phyloP scores from a whole-genome alignment of 768 basidiomycete species.

The Multifurca ochricompacta region DNA sequence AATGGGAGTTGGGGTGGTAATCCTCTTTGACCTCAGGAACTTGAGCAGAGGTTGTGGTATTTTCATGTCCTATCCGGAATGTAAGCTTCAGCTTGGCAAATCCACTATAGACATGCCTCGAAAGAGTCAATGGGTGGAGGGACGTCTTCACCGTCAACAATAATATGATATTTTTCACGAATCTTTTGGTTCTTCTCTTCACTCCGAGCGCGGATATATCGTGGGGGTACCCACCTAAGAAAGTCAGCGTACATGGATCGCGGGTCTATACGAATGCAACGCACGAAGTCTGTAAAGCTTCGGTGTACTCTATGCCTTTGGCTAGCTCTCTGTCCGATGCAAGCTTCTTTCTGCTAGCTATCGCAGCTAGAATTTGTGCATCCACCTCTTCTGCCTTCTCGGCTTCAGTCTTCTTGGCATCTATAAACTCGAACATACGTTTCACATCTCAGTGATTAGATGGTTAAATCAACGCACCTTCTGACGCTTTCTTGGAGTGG shows the following conservation, averaged over 20 bases:
- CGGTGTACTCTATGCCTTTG: slow-evolving; percentile 85
- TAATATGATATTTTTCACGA: slow-evolving; percentile 88
- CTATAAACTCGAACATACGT: slow-evolving; percentile 36
- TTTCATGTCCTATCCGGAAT: slow-evolving; percentile 80
- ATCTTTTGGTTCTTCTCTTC: slow-evolving; percentile 64
- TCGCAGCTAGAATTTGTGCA: slow-evolving; percentile 84
- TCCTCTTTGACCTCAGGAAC: slow-evolving; percentile 78
- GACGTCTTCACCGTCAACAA: slow-evolving; percentile 89
- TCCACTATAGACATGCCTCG: slow-evolving; percentile 37
- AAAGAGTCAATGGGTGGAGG: slow-evolving; percentile 93
- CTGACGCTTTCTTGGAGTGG: slow-evolving; percentile 69
- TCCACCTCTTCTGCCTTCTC: slow-evolving; percentile 86
- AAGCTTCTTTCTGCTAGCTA: slow-evolving; percentile 83
- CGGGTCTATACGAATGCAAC: slow-evolving; percentile 24
- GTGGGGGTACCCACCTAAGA: slow-evolving; percentile 80
- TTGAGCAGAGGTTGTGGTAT: slow-evolving; percentile 82
- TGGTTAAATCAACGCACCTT: slow-evolving; percentile 43
- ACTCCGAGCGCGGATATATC: slow-evolving; percentile 64
- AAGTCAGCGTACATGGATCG: background rate
- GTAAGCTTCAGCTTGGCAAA: slow-evolving; percentile 12
- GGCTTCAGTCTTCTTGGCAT: slow-evolving; percentile 81
- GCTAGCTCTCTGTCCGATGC: slow-evolving; percentile 92
- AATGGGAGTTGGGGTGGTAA: slow-evolving; percentile 85
- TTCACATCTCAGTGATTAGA: background rate
- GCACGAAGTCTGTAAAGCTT: slow-evolving; percentile 76